Evolutionary conservation across 2,329 filamentous ascomycete genomes (phyloP), one percentile per base, ranked within the genome.

Genomic region (Metarhizium robertsii): DNA sequence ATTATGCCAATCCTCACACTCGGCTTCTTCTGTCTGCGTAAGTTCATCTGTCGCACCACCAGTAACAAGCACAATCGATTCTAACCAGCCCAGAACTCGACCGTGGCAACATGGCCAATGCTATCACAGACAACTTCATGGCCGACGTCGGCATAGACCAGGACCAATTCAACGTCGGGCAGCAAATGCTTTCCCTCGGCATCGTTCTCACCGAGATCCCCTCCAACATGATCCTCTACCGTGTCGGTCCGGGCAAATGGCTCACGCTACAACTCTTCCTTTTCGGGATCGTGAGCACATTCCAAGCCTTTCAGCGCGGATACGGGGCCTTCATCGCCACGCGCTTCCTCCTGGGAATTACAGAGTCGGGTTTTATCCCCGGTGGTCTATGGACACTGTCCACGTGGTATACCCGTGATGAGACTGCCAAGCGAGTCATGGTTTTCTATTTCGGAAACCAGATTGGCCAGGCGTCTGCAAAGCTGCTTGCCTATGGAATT

Each of bases 381-480:
- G 79, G 78, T 3, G 69, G 70, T 6, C 66, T 77, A 0, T 79
- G 71, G 67, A 78, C 77, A 2, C 66, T 82, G 1, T 79, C 78
- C 0, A 78, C 75, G 1, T 82, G 79, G 78, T 82, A 82, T 63
- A 80, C 76, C 0, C 72, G 71, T 2, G 68, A 69, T 2, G 79
- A 82, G 62, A 76, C 75, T 0, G 76, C 75, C 54, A 76, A 79
- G 57, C 72, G 79, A 8, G 73, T 79, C 51, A 77, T 76, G 62
- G 62, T 80, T 38, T 81, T 81, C 65, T 82, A 77, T 67, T 78
- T 81, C 55, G 79, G 79, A 11, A 79, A 80, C 61, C 74, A 79
- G 62, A 70, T 79, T 16, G 79, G 77, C 5, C 66, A 69, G 20
- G 68, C 67, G 1, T 67, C 63, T 0, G 66, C 64, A 0, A 66